Percentiles rank a stretch among this genome's conserved stretches.
Evolutionary conservation across 2,329 filamentous ascomycete genomes (phyloP).

Genomic region (Arthrobotrys megalospora): DNA sequence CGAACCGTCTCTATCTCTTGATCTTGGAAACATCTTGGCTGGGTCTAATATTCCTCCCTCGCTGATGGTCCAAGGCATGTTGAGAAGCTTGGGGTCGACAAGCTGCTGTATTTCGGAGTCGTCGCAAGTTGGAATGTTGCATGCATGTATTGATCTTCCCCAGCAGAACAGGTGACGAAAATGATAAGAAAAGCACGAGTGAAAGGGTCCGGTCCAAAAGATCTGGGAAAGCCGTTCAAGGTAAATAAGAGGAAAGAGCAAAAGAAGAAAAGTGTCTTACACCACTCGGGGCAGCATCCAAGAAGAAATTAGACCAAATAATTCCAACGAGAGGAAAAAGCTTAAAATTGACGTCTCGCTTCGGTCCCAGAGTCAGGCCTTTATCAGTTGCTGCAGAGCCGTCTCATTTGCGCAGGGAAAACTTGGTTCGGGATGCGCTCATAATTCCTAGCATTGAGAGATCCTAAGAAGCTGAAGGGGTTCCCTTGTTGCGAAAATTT

Average conservation of each 20-base stretch:
- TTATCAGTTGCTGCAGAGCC: constrained; percentile 53
- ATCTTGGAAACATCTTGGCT: constrained; percentile 50
- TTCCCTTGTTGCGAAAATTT: constrained; percentile 27
- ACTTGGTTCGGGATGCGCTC: constrained; percentile 52
- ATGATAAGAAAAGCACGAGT: constrained; percentile 37
- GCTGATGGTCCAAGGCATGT: constrained; percentile 59
- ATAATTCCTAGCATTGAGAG: constrained; percentile 43
- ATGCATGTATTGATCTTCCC: constrained; percentile 39
- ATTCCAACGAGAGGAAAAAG: constrained; percentile 55
- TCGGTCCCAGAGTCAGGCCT: constrained; percentile 52
- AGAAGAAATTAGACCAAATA: constrained; percentile 58
- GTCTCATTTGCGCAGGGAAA: constrained; percentile 51
- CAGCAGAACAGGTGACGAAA: constrained; percentile 39
- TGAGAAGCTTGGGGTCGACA: constrained; percentile 25
- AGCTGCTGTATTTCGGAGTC: constrained; percentile 28
- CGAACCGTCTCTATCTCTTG: constrained; percentile 59
- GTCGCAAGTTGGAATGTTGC: constrained; percentile 42
- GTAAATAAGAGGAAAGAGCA: constrained; percentile 42
- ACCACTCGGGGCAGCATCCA: constrained; percentile 41
- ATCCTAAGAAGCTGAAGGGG: constrained; percentile 40
- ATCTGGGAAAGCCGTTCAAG: constrained; percentile 23
- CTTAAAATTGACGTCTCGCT: constrained; percentile 62
- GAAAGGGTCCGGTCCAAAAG: constrained; percentile 34
- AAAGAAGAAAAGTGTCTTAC: constrained; percentile 50
- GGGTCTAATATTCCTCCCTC: constrained; percentile 58